phyloP scores from a whole-genome alignment of 1,139 yeast species.

The Pneumocystis oryctolagi region DNA sequence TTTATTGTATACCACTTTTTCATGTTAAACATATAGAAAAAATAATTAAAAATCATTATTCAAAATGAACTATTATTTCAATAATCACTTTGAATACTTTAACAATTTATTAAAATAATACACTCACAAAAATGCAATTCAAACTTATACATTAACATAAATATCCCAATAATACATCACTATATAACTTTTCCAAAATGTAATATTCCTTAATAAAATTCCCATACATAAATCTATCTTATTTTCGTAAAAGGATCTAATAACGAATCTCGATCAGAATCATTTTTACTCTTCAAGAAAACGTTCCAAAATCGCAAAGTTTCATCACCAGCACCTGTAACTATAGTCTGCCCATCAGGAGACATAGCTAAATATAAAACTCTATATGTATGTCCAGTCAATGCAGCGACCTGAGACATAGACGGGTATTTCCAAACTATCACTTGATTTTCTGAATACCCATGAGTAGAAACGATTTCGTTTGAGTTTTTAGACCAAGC shows the following conservation, averaged over 20 bases:
- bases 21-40: neutral
- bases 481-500: slow-evolving; percentile 87
- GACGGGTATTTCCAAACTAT: slow-evolving; percentile 90
- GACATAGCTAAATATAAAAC: slow-evolving; percentile 79
- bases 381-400: slow-evolving; percentile 88
- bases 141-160: neutral
- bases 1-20: neutral
- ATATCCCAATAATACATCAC: neutral
- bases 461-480: slow-evolving; percentile 89
- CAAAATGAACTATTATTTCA: neutral
- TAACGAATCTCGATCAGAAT: slow-evolving; percentile 11
- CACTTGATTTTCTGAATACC: slow-evolving; percentile 79
- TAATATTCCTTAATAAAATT: neutral
- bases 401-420: slow-evolving; percentile 82
- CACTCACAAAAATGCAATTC: neutral
- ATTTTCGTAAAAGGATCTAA: slow-evolving; percentile 14
- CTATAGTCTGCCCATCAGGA: slow-evolving; percentile 97
- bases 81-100: neutral
- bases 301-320: slow-evolving; percentile 36
- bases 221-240: slow-evolving; percentile 6
- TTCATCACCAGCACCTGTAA: slow-evolving; percentile 98
- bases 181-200: neutral
- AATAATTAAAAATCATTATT: neutral
- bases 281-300: slow-evolving; percentile 14
- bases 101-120: neutral